phyloP scores from a whole-genome alignment of 257 asterid species.

The Lavandula angustifolia region DNA sequence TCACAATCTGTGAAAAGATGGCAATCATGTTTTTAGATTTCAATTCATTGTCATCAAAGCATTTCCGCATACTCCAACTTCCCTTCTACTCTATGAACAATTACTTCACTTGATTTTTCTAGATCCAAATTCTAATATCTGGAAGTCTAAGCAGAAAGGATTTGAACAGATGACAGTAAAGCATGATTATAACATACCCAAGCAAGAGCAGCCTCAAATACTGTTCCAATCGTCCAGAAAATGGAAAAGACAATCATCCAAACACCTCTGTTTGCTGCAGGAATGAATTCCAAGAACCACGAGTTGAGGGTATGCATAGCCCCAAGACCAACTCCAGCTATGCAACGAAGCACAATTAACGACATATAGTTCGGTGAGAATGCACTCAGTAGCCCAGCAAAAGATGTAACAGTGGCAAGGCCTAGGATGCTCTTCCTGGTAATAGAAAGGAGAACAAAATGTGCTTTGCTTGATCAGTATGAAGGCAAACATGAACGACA shows the following conservation, averaged over 20 bases:
- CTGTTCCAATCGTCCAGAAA: conserved; percentile 60
- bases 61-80: no score
- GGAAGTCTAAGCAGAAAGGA: no score
- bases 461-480: neutral
- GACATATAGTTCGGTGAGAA: conserved; percentile 48
- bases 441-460: neutral
- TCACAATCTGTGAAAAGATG: conserved; percentile 40
- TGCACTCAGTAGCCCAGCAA: conserved; percentile 51
- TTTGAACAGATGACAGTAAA: no score
- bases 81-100: no score
- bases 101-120: neutral
- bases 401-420: conserved; percentile 40
- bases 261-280: conserved; percentile 47
- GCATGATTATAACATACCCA: conserved; percentile 43
- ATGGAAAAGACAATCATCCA: conserved; percentile 56
- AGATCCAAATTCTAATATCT: neutral
- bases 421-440: conserved; percentile 48
- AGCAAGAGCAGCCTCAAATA: conserved; percentile 55
- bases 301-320: conserved; percentile 42
- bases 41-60: neutral
- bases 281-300: conserved; percentile 57
- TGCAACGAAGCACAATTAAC: conserved; percentile 42
- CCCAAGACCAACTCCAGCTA: conserved; percentile 54
- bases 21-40: neutral
- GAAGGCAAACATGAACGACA: neutral